These are phyloP conservation scores for Mucor mucedo DNA, from an alignment of 371 early-diverging fungal genomes.

Conservation along the genomic window DNA sequence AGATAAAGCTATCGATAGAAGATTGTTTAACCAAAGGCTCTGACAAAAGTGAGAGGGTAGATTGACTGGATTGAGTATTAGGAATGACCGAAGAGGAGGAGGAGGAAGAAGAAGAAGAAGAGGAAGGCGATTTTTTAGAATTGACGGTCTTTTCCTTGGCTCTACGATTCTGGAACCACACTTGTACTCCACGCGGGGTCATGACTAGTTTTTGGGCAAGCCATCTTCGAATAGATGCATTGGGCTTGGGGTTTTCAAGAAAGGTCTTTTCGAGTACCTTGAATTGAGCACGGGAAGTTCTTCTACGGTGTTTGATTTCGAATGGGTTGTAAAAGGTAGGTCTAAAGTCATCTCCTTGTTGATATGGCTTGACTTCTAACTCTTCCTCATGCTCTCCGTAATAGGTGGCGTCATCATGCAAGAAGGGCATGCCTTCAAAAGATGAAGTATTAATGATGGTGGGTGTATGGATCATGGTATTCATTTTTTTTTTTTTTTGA, in stretches of 20 bases:
- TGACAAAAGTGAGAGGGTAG: neutral
- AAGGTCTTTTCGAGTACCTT: constrained; percentile 72
- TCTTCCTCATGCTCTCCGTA: constrained; percentile 3
- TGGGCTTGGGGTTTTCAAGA: constrained; percentile 74
- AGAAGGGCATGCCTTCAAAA: constrained; percentile 17
- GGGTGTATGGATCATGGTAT: constrained; percentile 1
- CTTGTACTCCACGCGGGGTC: constrained; percentile 91
- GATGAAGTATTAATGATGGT: neutral
- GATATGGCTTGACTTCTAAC: neutral
- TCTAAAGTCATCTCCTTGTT: constrained; percentile 15
- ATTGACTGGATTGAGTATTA: neutral
- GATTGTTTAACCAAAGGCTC: constrained; percentile 15
- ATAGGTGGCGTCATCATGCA: constrained; percentile 11
- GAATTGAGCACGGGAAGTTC: constrained; percentile 74
- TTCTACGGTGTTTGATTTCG: constrained; percentile 75
- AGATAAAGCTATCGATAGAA: neutral
- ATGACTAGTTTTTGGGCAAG: constrained; percentile 80
- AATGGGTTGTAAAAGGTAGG: constrained; percentile 76
- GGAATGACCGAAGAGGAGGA: neutral
- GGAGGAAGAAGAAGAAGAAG: neutral
- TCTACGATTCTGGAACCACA: constrained; percentile 98
- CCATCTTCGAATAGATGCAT: constrained; percentile 60
- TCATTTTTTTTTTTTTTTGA: constrained; percentile 7
- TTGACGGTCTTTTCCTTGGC: constrained; percentile 66
- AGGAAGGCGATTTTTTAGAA: constrained; percentile 6